Evolutionary conservation across 2,329 filamentous ascomycete species (phyloP), one percentile per base, ranked within the genome.

Genomic region (Rasamsonia emersonii): DNA sequence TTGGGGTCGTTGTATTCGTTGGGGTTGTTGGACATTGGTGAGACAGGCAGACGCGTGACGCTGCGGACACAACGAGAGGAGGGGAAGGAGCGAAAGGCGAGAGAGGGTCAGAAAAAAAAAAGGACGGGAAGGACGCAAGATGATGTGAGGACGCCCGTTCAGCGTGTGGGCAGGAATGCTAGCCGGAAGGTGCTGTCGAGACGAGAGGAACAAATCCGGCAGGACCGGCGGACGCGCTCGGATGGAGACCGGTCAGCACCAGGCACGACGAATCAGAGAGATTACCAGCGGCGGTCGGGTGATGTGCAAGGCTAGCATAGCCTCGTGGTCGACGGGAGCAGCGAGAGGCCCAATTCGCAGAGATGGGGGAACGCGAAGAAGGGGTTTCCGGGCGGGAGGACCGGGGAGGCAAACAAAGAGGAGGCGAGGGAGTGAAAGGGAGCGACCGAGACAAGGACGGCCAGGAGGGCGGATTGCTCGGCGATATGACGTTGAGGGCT

Each of bases 21-120:
- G 40, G 59, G 54, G 45, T 64, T 61, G 53, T 45, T 53, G 50
- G 58, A 61, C 58, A 62, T 62, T 60, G 47, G 54, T 51, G 44
- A 44, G 39, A 31, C 35, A 33, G 42, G 36, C 29, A 37, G 37
- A 37, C 40, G 38, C 30, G 19, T 20, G 36, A 24, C 28, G 35
- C 27, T 17, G 26, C 16, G 24, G 27, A 33, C 36, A 9, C 7
- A 38, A 37, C 38, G 33, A 37, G 40, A 44, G 41, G 38, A 47
- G 37, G 30, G 42, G 28, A 38, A 39, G 35, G 39, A 39, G 35
- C 37, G 33, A 45, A 39, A 45, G 39, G 39, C 43, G 40, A 37
- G 40, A 38, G 28, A 34, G 38, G 40, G 37, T 32, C 27, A 32
- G 39, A 36, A 40, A 39, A 35, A 44, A 47, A 34, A 41, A 42